Conservation (phyloP, 306 rosid genomes). For the Crataegus laevigata region DNA sequence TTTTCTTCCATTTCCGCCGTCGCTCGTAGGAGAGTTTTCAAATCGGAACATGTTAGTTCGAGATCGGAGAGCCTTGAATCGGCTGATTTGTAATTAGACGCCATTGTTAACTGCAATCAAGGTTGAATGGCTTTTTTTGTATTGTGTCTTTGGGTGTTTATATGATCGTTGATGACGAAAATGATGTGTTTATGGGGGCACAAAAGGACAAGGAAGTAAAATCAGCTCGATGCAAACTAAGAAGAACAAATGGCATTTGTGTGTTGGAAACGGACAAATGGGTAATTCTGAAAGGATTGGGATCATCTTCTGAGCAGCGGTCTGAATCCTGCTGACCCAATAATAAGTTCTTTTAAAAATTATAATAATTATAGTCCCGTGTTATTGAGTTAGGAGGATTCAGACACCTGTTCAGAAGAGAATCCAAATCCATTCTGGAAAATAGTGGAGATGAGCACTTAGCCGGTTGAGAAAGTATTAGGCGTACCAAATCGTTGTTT, state of each 20-base stretch:
- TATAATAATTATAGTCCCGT: no score
- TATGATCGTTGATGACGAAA: background rate
- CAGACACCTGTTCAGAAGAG: no score
- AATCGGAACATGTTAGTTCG: conserved; percentile 45
- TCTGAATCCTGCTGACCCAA: no score
- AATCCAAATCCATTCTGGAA: no score
- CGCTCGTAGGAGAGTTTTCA: conserved; percentile 38
- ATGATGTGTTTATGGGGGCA: conserved; percentile 11
- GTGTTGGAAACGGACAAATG: conserved; percentile 25
- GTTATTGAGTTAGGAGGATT: no score
- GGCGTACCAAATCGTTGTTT: no score
- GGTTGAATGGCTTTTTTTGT: background rate
- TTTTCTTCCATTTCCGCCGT: conserved; percentile 37
- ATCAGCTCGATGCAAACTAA: conserved; percentile 39
- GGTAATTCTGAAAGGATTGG: conserved; percentile 13
- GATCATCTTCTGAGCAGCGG: no score
- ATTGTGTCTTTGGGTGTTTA: background rate
- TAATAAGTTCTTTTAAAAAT: no score
- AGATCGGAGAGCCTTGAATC: conserved; percentile 31
- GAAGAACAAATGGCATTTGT: conserved; percentile 55
- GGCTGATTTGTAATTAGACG: conserved; percentile 14
- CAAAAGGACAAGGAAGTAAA: conserved; percentile 27
- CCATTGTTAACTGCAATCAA: conserved; percentile 19
- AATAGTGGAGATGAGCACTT: background rate
- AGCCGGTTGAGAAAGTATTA: conserved; percentile 12